phyloP scores from a whole-genome alignment of 148 eudicot species.

The Amaranthus cruentus region DNA sequence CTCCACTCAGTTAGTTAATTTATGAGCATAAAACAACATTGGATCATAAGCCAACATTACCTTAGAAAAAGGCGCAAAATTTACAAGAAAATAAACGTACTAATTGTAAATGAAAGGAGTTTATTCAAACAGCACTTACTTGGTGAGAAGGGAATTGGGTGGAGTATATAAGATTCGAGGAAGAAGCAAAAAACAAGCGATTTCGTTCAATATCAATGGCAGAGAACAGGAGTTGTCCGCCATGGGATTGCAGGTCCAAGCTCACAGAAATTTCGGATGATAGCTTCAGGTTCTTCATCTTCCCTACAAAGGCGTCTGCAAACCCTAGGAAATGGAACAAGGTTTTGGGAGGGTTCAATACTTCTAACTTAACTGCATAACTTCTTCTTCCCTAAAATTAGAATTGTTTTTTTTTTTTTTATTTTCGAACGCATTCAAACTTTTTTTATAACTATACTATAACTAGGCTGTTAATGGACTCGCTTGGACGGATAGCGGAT shows the following conservation, averaged over 20 bases:
- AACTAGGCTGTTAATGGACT: no score
- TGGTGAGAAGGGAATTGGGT: constrained; percentile 52
- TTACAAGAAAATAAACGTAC: not conserved
- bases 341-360: not conserved
- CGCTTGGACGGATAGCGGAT: no score
- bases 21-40: no score
- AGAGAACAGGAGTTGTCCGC: constrained; percentile 52
- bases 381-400: no score
- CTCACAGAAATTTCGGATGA: constrained; percentile 52
- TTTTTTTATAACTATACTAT: no score
- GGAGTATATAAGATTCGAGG: constrained; percentile 56
- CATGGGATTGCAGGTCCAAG: constrained; percentile 44
- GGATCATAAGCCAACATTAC: no score
- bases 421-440: no score
- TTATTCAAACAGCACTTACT: constrained; percentile 22
- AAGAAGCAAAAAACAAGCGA: constrained; percentile 84
- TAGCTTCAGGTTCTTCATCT: constrained; percentile 78
- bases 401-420: no score
- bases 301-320: not conserved
- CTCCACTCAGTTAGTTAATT: no score
- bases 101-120: not conserved
- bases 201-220: constrained; percentile 80
- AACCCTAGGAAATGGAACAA: constrained; percentile 11
- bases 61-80: no score
- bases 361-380: no score